phyloP scores from a whole-genome alignment of 2,329 filamentous ascomycete species.

The Fusarium chlamydosporum region DNA sequence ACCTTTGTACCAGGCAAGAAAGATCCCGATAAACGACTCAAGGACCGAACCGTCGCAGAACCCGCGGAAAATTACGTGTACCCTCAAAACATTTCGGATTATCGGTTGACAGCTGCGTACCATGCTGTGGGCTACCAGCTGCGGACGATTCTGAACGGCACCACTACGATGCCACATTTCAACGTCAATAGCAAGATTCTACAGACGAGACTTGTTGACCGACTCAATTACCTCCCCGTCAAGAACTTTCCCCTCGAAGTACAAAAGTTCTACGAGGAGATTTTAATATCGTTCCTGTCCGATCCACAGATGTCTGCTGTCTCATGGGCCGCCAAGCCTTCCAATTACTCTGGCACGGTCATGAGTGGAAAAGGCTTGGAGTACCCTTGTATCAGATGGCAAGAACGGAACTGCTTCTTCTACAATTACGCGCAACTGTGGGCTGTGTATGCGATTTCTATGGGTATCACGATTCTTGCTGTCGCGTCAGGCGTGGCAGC shows the following conservation, averaged over 20 bases:
- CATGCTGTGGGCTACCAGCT: conserved; percentile 43
- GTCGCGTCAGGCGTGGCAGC: conserved; percentile 42
- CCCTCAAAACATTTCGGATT: conserved; percentile 37
- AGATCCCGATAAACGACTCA: conserved; percentile 38
- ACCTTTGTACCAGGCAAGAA: conserved; percentile 25
- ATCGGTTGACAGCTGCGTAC: conserved; percentile 44
- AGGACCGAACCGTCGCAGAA: conserved; percentile 39
- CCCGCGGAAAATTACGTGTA: conserved; percentile 43
- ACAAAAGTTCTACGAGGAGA: conserved; percentile 49
- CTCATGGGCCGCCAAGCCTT: conserved; percentile 45
- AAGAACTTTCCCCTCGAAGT: conserved; percentile 38
- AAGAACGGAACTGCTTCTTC: conserved; percentile 41
- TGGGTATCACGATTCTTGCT: conserved; percentile 40
- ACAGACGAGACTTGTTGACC: conserved; percentile 42
- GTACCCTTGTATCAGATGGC: conserved; percentile 41
- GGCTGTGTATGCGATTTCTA: conserved; percentile 47
- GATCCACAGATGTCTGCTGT: conserved; percentile 48
- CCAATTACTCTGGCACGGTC: conserved; percentile 25
- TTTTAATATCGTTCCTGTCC: conserved; percentile 46
- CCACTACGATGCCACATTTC: conserved; percentile 43
- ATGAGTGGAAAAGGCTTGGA: conserved; percentile 21
- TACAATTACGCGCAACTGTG: conserved; percentile 45
- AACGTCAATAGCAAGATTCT: conserved; percentile 40
- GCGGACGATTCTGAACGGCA: conserved; percentile 44
- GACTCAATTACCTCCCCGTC: conserved; percentile 45